Evolutionary conservation across 768 basidiomycete genomes (phyloP), one percentile per base, ranked within the genome.

Genomic region (Coprinopsis sp.): DNA sequence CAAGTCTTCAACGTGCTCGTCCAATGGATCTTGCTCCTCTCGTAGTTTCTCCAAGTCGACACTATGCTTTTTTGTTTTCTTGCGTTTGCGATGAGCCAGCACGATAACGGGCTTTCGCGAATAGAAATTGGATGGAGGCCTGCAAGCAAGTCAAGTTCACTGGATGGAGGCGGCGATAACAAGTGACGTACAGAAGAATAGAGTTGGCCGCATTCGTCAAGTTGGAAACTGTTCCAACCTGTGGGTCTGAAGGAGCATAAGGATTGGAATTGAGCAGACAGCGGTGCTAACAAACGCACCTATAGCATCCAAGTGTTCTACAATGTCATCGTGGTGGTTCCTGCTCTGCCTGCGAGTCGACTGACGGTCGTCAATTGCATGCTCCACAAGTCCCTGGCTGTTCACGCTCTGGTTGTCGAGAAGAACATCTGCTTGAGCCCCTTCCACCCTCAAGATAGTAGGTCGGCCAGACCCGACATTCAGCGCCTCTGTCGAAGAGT

Each of bases 281-380:
- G 28, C 23, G 36, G 6, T 8, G n/a, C 28, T 21, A 19, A 22
- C 12, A 54, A 6, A 40, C 69, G 36, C 54, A 82, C 85, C 86
- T 49, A 89, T 86, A 33, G 81, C 83, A 63, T 92, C 89, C 53
- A 92, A 65, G 60, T 91, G 82, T 51, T 91, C 89, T 4, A 91
- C 86, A 37, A 91, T 77, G 54, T 88, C 84, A 56, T 91, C 85
- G 50, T 83, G 78, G 57, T 91, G 84, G 46, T 78, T 61, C 46
- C 36, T 38, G 4, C 37, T 44, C 11, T 49, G 33, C 29, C 21
- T 33, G 6, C 5, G 30, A 14, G 33, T 10, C 31, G 40, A 2
- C 24, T 19, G 33, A 31, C 25, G 13, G 3, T 19, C 42, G 28
- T 38, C 21, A 25, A 46, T 25, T n/a, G 40, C 31, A 7, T 45